Evolutionary conservation across 352 stramenopile genomes (phyloP).

Genomic region (Globisporangium acanthophoron): DNA sequence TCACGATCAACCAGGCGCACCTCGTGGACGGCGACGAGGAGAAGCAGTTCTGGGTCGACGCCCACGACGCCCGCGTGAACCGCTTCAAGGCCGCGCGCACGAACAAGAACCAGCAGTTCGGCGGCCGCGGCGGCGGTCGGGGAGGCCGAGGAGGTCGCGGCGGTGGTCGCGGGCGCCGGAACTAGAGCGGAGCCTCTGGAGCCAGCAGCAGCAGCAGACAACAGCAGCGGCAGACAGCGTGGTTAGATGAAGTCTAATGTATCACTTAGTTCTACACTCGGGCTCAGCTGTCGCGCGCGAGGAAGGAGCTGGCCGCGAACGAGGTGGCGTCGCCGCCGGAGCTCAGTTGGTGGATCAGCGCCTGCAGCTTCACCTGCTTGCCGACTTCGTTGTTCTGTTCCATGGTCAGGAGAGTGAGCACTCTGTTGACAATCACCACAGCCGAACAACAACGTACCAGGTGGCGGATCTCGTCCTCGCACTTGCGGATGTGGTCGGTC

Average conservation of each 20-base stretch:
- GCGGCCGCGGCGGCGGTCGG: slow-evolving; percentile 25
- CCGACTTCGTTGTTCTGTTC: slow-evolving; percentile 63
- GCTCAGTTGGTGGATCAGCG: slow-evolving; percentile 79
- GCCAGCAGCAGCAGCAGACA: not conserved
- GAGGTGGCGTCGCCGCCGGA: slow-evolving; percentile 52
- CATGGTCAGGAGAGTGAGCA: not conserved
- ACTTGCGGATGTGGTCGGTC: slow-evolving; percentile 56
- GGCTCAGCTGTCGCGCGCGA: slow-evolving; percentile 43
- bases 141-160: slow-evolving; percentile 35
- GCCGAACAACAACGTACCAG: slow-evolving; percentile 33
- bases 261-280: slow-evolving; percentile 14
- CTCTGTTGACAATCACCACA: not conserved
- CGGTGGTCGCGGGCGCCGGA: slow-evolving; percentile 24
- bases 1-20: slow-evolving; percentile 47
- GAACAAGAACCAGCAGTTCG: slow-evolving; percentile 58
- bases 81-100: slow-evolving; percentile 78
- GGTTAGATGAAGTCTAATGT: slow-evolving; percentile 20
- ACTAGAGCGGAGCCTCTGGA: slow-evolving; percentile 10
- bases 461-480: slow-evolving; percentile 62
- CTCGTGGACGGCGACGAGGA: slow-evolving; percentile 74
- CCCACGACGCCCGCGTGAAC: slow-evolving; percentile 57
- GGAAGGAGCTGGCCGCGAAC: slow-evolving; percentile 40
- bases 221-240: not conserved
- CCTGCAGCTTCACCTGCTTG: slow-evolving; percentile 78
- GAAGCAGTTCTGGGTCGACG: slow-evolving; percentile 83